phyloP scores from a whole-genome alignment of 208 protist genomes.

The Leishmania turanica region DNA sequence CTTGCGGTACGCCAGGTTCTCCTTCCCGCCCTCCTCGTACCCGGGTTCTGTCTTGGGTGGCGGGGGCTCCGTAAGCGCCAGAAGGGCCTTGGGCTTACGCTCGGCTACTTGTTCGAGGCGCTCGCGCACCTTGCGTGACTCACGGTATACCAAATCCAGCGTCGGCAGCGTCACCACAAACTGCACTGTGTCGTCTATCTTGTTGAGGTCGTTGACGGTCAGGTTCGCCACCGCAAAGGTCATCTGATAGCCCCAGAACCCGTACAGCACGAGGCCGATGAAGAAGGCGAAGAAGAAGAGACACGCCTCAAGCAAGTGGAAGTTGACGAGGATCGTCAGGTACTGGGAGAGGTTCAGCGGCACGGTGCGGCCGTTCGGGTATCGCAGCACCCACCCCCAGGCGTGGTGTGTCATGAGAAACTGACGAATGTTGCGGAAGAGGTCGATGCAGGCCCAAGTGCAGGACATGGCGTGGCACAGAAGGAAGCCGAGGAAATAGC shows the following conservation, averaged over 20 bases:
- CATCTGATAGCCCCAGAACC: conserved; percentile 88
- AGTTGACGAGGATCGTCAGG: conserved; percentile 62
- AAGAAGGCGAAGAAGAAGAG: conserved; percentile 78
- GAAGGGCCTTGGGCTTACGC: conserved; percentile 51
- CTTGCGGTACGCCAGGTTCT: conserved; percentile 67
- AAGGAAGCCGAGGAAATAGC: conserved; percentile 93
- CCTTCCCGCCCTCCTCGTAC: conserved; percentile 49
- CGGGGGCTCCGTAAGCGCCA: conserved; percentile 49
- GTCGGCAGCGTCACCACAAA: conserved; percentile 62
- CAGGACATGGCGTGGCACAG: conserved; percentile 82
- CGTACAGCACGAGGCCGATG: conserved; percentile 75
- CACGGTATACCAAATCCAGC: conserved; percentile 61
- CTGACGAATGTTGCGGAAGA: conserved; percentile 54
- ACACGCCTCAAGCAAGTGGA: conserved; percentile 58
- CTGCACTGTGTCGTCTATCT: conserved; percentile 77
- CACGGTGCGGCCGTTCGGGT: conserved; percentile 32
- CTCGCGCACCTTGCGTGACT: conserved; percentile 53
- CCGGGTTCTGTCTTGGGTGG: conserved; percentile 34
- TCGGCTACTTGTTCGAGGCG: conserved; percentile 57
- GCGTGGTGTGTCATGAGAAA: conserved; percentile 53
- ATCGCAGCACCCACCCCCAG: conserved; percentile 67
- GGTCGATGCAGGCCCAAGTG: conserved; percentile 74
- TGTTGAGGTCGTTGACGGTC: conserved; percentile 90
- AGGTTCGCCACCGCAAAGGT: conserved; percentile 73
- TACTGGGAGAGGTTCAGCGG: conserved; percentile 54